phyloP scores from a whole-genome alignment of 768 basidiomycete species.

The Panaeolus papilionaceus region DNA sequence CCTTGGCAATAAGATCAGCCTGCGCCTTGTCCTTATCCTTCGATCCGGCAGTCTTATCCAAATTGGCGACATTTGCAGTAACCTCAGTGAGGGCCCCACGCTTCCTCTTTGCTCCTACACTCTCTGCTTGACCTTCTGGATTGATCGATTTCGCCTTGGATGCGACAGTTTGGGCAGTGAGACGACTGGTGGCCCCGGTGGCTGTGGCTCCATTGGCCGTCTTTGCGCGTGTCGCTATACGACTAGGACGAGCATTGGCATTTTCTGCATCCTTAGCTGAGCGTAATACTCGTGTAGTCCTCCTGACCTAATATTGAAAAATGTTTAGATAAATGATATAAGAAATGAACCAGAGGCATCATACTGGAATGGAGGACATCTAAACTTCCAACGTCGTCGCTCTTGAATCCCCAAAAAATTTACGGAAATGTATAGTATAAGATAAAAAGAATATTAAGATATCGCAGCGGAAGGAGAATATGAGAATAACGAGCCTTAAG shows the following conservation, averaged over 20 bases:
- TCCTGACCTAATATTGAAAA: constrained; percentile 55
- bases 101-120: constrained; percentile 68
- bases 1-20: constrained; percentile 26
- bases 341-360: constrained; percentile 20
- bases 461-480: constrained; percentile 12
- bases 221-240: constrained; percentile 59
- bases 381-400: constrained; percentile 6
- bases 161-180: constrained; percentile 46
- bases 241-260: constrained; percentile 65
- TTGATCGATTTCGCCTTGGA: constrained; percentile 42
- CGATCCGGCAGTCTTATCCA: constrained; percentile 28
- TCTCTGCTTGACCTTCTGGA: constrained; percentile 38
- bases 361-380: constrained; percentile 44
- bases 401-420: constrained; percentile 4
- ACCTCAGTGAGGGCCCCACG: constrained; percentile 80
- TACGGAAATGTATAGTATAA: constrained; percentile 16
- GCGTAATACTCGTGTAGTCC: constrained; percentile 64
- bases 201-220: constrained; percentile 45
- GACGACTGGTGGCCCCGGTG: constrained; percentile 41
- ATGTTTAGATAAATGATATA: constrained; percentile 9
- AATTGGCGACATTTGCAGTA: constrained; percentile 46
- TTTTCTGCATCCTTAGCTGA: constrained; percentile 72
- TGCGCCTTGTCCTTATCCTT: constrained; percentile 59
- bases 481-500: not conserved
- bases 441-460: constrained; percentile 3